Conservation (phyloP, 208 protist species). For the Trypanosoma caninum region DNA sequence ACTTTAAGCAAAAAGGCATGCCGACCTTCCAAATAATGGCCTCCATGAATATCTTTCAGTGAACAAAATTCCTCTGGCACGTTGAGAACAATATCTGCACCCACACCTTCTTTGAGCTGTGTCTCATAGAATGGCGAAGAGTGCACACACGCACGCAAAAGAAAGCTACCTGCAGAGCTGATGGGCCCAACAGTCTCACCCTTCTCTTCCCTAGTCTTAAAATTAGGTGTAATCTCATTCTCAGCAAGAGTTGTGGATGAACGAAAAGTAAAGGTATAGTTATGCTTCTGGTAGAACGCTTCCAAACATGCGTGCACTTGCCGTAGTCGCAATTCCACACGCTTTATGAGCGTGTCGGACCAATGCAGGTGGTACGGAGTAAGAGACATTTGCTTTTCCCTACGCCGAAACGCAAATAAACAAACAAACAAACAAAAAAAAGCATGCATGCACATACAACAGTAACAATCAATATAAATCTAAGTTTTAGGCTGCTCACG, state of each 20-base stretch:
- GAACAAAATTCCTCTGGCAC: constrained; percentile 57
- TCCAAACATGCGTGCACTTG: constrained; percentile 62
- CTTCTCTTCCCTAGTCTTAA: constrained; percentile 7
- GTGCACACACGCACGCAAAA: constrained; percentile 72
- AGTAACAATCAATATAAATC: too few species aligned
- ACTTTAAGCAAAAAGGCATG: constrained; percentile 58
- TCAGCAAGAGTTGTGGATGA: constrained; percentile 7
- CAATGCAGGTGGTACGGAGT: constrained; percentile 72
- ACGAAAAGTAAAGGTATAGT: constrained; percentile 30
- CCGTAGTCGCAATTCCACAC: constrained; percentile 63
- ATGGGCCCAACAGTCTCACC: constrained; percentile 33
- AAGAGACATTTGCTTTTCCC: constrained; percentile 41
- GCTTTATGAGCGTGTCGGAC: constrained; percentile 66
- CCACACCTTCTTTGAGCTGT: constrained; percentile 52
- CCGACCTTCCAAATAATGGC: constrained; percentile 65
- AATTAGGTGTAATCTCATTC: constrained; percentile 14
- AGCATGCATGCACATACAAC: constrained; percentile 19
- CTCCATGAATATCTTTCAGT: constrained; percentile 60
- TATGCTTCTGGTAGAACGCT: constrained; percentile 59
- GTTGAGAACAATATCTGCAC: constrained; percentile 66
- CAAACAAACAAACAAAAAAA: constrained; percentile 16
- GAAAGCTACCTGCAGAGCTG: constrained; percentile 68
- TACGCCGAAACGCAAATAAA: neutral
- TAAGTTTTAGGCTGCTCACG: too few species aligned
- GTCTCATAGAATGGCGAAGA: constrained; percentile 52